Evolutionary conservation across 306 rosid genomes (phyloP).

Genomic region (Ormosia semicastrata): DNA sequence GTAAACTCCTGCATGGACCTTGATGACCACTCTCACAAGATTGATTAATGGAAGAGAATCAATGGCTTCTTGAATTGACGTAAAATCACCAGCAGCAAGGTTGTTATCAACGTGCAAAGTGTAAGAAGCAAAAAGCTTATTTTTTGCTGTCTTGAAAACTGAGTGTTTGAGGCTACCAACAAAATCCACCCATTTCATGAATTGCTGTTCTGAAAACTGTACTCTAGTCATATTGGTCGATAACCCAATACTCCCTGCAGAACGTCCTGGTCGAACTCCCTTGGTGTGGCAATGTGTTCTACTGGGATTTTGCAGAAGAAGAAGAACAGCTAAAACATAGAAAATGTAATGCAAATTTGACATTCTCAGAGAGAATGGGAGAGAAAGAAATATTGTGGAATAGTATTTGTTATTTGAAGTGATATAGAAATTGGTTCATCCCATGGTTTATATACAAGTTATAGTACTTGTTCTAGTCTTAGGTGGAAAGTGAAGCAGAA

Average conservation of each 20-base stretch:
- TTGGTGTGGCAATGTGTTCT: constrained; percentile 59
- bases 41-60: constrained; percentile 84
- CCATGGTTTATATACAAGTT: constrained; percentile 26
- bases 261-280: constrained; percentile 42
- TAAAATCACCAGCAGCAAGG: constrained; percentile 58
- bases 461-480: not conserved
- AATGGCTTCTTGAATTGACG: constrained; percentile 78
- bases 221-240: constrained; percentile 43
- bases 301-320: constrained; percentile 43
- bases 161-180: constrained; percentile 82
- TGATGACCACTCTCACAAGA: constrained; percentile 86
- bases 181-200: constrained; percentile 83
- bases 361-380: constrained; percentile 46
- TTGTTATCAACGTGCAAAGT: constrained; percentile 71
- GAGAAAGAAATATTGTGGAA: not conserved
- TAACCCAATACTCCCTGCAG: constrained; percentile 31
- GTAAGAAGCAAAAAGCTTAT: constrained; percentile 79
- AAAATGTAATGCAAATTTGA: constrained; percentile 36
- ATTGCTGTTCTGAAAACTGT: constrained; percentile 67
- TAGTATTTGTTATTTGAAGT: constrained; percentile 19
- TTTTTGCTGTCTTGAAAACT: constrained; percentile 66
- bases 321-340: constrained; percentile 30
- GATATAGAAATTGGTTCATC: not conserved
- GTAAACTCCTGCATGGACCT: constrained; percentile 95
- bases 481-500: constrained; percentile 45